These are phyloP conservation scores for Macrocybe gigantea DNA, from an alignment of 768 basidiomycete species.

Conservation along the genomic window DNA sequence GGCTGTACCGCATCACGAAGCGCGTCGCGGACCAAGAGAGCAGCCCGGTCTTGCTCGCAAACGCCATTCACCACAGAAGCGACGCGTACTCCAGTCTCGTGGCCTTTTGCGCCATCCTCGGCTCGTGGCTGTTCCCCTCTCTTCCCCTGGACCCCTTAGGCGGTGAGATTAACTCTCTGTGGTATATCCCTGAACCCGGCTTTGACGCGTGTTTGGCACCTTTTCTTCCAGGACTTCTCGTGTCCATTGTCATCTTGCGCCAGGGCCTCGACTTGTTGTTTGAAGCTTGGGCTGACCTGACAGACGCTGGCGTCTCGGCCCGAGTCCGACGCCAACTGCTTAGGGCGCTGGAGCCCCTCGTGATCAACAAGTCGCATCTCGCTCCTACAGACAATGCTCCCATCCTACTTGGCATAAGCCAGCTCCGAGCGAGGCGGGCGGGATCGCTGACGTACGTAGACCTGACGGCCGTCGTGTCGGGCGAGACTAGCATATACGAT, in stretches of 20 bases:
- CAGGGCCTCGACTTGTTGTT: conserved; percentile 67
- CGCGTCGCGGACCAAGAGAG: conserved; percentile 87
- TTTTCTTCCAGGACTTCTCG: conserved; percentile 60
- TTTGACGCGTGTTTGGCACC: conserved; percentile 1
- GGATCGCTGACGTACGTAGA: conserved; percentile 84
- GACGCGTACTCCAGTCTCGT: conserved; percentile 93
- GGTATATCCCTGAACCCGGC: background rate
- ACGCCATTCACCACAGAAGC: conserved; percentile 95
- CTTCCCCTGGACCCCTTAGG: conserved; percentile 91
- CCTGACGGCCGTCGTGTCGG: conserved; percentile 67
- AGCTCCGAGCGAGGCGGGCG: conserved; percentile 68
- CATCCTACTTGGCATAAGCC: conserved; percentile 38
- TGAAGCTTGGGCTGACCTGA: conserved; percentile 75
- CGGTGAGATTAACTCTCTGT: conserved; percentile 39
- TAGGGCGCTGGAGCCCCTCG: conserved; percentile 50
- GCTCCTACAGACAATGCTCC: conserved; percentile 14
- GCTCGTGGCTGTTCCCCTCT: conserved; percentile 81
- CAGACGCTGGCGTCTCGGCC: conserved; percentile 73
- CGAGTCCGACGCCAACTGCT: conserved; percentile 48
- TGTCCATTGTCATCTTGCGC: conserved; percentile 83
- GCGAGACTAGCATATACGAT: conserved; percentile 48
- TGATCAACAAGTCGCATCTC: conserved; percentile 18
- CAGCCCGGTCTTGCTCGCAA: conserved; percentile 90
- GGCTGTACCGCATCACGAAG: conserved; percentile 85
- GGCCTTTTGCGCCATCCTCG: conserved; percentile 88